Base-by-base conservation (phyloP, 371 early-diverging fungal species). In the Thermomucor indicae-seudaticae region DNA sequence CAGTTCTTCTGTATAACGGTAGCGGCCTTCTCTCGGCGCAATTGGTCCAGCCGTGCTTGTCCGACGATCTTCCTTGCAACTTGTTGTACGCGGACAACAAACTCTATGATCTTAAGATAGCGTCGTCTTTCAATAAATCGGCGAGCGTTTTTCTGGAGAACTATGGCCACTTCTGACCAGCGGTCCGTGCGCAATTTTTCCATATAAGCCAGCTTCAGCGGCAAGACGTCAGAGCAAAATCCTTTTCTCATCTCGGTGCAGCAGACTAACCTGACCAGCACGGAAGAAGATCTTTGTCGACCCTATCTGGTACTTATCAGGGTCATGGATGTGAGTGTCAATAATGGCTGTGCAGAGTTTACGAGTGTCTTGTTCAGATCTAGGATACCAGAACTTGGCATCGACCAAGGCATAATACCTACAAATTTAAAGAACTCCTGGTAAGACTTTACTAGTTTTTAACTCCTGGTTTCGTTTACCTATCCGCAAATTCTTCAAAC, bases 271-370 rank as follows among this genome's bases (percentile, higher is more conserved):
- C 62, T 69, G 91, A 37, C 98, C 98, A 17, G 98, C 92, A 14
- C 97, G 89, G 89, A 99, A 98, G 70, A 99, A 99, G 41, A 99
- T 89, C 70, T 96, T 98, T 6, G 97, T 95, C 35, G 84, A 64
- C 51, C 99, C 99, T 19, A 99, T 72, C 72, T 96, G 98, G 68
- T 88, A 99, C 58, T 91, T 87, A 61, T 92, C 93, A 8, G 67
- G 62, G 54, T 89, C 89, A 32, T 64, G 64, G 45, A 96, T 86
- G 11, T 84, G 70, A 6, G 62, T 62, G 34, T 81, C 75, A 8
- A 95, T 80, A 57, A 95, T 88, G 28, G 69, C 64, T 17, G 66
- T 60, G 55, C 84, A 84, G 39, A 84, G 58, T 29, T 67, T 63
- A 39, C 62, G 62, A 10, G 73, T 58, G 47, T 85, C 81, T 12